Conservation (phyloP, 2,329 filamentous ascomycete genomes). For the Colletotrichum shisoi region DNA sequence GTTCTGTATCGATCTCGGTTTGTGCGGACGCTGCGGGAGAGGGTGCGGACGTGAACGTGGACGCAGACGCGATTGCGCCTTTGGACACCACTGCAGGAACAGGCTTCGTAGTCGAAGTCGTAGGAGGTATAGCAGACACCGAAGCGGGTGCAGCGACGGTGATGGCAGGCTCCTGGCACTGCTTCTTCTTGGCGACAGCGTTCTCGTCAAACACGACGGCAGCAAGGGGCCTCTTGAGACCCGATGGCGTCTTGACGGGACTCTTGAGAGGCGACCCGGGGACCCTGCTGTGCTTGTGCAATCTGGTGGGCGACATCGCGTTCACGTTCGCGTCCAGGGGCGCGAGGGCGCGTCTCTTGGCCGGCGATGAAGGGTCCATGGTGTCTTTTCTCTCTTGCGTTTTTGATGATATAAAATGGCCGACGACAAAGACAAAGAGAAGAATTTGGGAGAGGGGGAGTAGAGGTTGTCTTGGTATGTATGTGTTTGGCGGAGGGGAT, state of each 20-base stretch:
- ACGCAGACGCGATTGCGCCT: not conserved
- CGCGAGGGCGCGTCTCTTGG: conserved; percentile 60
- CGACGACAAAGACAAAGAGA: not conserved
- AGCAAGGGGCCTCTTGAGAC: conserved; percentile 37
- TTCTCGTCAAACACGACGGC: conserved; percentile 36
- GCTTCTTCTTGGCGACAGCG: conserved; percentile 40
- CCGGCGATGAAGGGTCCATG: conserved; percentile 49
- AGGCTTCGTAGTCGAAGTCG: not conserved
- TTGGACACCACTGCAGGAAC: not conserved
- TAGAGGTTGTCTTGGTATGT: not conserved
- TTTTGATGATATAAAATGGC: not conserved
- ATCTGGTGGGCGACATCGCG: conserved; percentile 48
- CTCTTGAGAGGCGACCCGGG: conserved; percentile 35
- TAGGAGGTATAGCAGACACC: not conserved
- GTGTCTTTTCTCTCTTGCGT: not conserved
- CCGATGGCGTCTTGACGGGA: conserved; percentile 31
- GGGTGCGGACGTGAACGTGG: conserved; percentile 7
- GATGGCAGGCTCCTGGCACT: conserved; percentile 39
- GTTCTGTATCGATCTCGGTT: conserved; percentile 13
- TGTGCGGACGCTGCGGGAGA: conserved; percentile 10
- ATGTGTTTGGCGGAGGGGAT: not conserved
- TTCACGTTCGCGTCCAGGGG: conserved; percentile 59
- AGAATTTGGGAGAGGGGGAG: not conserved
- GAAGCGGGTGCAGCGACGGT: not conserved
- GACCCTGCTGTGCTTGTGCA: conserved; percentile 39